Base-by-base conservation (phyloP, 2,329 filamentous ascomycete genomes). In the Diaporthe sp. region DNA sequence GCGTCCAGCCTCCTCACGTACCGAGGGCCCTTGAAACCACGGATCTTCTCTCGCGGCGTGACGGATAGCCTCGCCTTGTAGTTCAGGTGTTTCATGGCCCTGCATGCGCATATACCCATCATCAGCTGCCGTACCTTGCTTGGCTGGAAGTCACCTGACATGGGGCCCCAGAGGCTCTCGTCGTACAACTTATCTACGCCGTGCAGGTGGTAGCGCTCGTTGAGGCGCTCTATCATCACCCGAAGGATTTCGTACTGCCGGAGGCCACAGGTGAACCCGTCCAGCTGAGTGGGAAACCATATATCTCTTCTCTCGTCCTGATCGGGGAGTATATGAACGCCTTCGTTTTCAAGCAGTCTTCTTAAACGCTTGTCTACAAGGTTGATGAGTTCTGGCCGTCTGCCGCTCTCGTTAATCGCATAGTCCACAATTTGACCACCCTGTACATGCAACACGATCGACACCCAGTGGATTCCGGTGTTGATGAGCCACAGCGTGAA, bases 91-190 rank as follows among this genome's bases (percentile, higher is more conserved):
- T 66, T 66, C 61, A 66, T 66, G 61, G 27, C 61, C 19, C 61
- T 35, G 15, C 42, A 35, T 9, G 61, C 61, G 30, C 22, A 32
- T 3, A 66, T 50, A 2, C 61, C 61, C 61, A 66, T 66, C 61
- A 66, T 66, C 30, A 66, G 61, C 42, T 66, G 61, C 42, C 61
- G 42, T 12, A 66, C 61, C 15, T 66, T 66, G 1, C 44, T n/a
- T 17, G 61, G 27, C 61, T 66, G 61, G 27, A 66, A 66, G 42
- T 66, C 61, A 30, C 61, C 61, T 22, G 61, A 66, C 42, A 66
- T 50, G 12, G 61, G 25, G 12, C 8, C 19, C 61, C 61, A 65
- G 19, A 65, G 42, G 59, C 59, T 65, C 12, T 66, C 39, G 9
- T 66, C 42, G 30, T 50, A 66, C 12, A 66, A 8, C 5, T 66